phyloP scores from a whole-genome alignment of 441 rosid species.

The Corymbia citriodora region DNA sequence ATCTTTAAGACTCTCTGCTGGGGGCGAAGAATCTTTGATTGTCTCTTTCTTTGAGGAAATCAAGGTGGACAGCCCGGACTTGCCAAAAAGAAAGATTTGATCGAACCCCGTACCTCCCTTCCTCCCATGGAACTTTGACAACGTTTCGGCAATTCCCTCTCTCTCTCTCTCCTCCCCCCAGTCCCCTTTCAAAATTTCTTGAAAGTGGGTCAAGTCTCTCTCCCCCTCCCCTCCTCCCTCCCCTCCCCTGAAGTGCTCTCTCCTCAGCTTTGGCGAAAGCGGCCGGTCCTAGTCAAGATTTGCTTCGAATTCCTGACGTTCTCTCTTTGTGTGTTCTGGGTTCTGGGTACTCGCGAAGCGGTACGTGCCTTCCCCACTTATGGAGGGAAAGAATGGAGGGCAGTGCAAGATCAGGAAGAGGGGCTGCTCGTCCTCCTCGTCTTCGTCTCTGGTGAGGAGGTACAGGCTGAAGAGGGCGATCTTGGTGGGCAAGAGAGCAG shows the following conservation, averaged over 20 bases:
- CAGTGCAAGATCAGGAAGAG: constrained; percentile 79
- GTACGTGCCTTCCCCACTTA: constrained; percentile 12
- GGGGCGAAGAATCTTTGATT: constrained; percentile 22
- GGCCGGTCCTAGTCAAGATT: background rate
- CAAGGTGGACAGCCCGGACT: constrained; percentile 30
- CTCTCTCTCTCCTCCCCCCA: background rate
- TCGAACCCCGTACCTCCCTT: background rate
- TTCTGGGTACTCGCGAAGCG: background rate
- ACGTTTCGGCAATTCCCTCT: background rate
- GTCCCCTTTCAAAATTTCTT: background rate
- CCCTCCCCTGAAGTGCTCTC: background rate
- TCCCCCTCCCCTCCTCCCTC: background rate
- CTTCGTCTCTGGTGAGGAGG: constrained; percentile 57
- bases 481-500: constrained; percentile 53
- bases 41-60: constrained; percentile 24
- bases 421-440: constrained; percentile 79
- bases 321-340: background rate
- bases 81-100: constrained; percentile 4
- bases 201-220: background rate
- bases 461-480: constrained; percentile 79
- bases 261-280: background rate
- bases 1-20: constrained; percentile 9
- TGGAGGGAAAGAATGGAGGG: constrained; percentile 31
- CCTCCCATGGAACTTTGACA: background rate
- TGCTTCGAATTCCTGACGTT: background rate